A percentile compares a stretch with the other conserved stretches of the same genome.
Conservation (phyloP, 495 filamentous ascomycete species). For the Aspergillus bertholletiae region DNA sequence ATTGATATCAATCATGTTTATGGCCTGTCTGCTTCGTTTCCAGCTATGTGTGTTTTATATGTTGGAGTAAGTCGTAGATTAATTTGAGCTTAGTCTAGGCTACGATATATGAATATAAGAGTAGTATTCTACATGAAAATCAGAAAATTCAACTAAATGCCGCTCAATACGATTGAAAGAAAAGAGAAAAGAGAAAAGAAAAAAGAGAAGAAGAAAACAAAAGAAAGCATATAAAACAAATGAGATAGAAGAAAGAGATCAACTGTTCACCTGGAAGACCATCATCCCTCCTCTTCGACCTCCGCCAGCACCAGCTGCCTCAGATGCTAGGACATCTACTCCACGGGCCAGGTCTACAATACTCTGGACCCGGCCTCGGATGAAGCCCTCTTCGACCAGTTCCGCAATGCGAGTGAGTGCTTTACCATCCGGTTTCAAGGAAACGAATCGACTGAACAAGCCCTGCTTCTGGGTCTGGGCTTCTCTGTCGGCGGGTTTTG, state of each 20-base stretch:
- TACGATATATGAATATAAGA: too few species aligned
- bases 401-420: slow-evolving; percentile 28
- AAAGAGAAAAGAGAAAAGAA: too few species aligned
- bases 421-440: slow-evolving; percentile 32
- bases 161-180: too few species aligned
- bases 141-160: too few species aligned
- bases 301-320: slow-evolving; percentile 24
- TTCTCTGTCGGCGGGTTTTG: slow-evolving; percentile 6
- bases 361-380: slow-evolving; percentile 31
- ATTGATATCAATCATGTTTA: too few species aligned
- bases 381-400: slow-evolving; percentile 29
- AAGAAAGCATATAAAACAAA: slow-evolving; percentile 1
- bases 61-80: background rate
- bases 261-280: slow-evolving; percentile 32
- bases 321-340: slow-evolving; percentile 25
- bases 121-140: too few species aligned
- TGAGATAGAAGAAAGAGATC: background rate
- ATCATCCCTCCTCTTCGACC: slow-evolving; percentile 28
- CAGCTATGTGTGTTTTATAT: background rate
- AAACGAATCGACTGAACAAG: slow-evolving; percentile 34
- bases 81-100: too few species aligned
- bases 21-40: background rate
- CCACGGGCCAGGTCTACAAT: slow-evolving; percentile 31
- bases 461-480: slow-evolving; percentile 18
- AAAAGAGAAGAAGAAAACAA: background rate